phyloP scores from a whole-genome alignment of 2,329 filamentous ascomycete species.

The Zopfia rhizophila region DNA sequence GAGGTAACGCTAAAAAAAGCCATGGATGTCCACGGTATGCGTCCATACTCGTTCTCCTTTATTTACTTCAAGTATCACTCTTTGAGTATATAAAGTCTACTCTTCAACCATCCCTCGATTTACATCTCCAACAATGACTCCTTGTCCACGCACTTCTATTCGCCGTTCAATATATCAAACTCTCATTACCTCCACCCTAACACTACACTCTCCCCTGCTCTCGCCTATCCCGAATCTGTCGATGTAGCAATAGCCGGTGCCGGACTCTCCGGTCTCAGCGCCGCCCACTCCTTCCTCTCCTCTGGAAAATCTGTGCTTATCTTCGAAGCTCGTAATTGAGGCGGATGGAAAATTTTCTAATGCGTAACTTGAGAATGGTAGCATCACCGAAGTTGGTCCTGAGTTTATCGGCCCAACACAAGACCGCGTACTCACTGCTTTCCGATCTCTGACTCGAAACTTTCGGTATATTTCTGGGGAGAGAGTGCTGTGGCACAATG shows the following conservation, averaged over 20 bases:
- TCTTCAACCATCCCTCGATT: no score
- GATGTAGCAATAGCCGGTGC: conserved; percentile 57
- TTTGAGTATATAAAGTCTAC: no score
- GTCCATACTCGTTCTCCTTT: no score
- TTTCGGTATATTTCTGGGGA: conserved; percentile 26
- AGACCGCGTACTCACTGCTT: conserved; percentile 27
- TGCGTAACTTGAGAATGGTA: conserved; percentile 27
- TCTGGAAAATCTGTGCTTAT: conserved; percentile 56
- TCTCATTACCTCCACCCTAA: neutral
- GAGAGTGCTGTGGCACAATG: conserved; percentile 29
- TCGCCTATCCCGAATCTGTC: neutral
- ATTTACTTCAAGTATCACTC: no score
- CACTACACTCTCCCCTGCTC: neutral
- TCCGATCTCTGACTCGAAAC: conserved; percentile 28
- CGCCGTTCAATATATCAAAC: no score
- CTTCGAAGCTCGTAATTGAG: conserved; percentile 61
- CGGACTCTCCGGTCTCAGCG: conserved; percentile 46
- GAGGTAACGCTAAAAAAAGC: no score
- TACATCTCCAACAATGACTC: conserved; percentile 4
- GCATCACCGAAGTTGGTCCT: conserved; percentile 33
- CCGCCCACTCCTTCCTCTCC: conserved; percentile 47
- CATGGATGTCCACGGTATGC: no score
- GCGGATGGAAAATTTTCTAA: conserved; percentile 64
- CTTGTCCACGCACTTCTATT: no score
- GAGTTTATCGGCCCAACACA: conserved; percentile 38